These are phyloP conservation scores for Blastobotrys apis DNA, from an alignment of 1,139 yeast genomes.

Conservation along the genomic window DNA sequence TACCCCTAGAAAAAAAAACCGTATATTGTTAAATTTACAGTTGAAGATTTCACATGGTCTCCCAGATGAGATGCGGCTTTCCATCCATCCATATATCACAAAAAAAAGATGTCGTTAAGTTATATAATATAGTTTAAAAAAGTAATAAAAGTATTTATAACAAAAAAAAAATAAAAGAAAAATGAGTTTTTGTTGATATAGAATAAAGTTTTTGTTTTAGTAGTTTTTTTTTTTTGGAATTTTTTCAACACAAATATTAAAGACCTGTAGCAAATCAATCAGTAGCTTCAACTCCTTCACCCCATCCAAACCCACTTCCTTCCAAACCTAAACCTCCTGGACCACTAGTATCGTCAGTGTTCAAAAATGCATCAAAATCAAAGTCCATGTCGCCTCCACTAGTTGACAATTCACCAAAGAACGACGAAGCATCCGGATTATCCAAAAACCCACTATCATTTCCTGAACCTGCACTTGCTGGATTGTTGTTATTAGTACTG, in stretches of 20 bases:
- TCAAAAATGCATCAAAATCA: slow-evolving; percentile 35
- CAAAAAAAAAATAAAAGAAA: too few relatives aligned
- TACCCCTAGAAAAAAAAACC: too few relatives aligned
- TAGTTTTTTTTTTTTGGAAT: not conserved
- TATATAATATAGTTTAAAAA: not conserved
- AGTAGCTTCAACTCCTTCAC: slow-evolving; percentile 31
- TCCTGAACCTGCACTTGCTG: slow-evolving; percentile 13
- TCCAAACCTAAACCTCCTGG: slow-evolving; percentile 29
- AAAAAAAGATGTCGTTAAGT: too few relatives aligned
- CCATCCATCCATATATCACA: too few relatives aligned
- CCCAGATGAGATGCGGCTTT: too few relatives aligned
- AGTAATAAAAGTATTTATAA: slow-evolving; percentile 10
- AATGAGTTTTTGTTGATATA: too few relatives aligned
- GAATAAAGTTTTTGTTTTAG: not conserved
- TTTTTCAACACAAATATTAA: slow-evolving; percentile 1
- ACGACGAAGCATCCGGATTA: slow-evolving; percentile 27
- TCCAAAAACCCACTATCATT: slow-evolving; percentile 21
- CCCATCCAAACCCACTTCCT: slow-evolving; percentile 28
- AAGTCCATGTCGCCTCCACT: slow-evolving; percentile 34
- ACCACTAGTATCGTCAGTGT: slow-evolving; percentile 35
- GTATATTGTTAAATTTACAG: too few relatives aligned
- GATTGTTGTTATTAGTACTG: slow-evolving; percentile 16
- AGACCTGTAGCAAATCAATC: slow-evolving; percentile 17
- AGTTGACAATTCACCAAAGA: slow-evolving; percentile 32
- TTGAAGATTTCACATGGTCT: too few relatives aligned